Percentiles rank a stretch among this genome's conserved stretches.
These are phyloP conservation scores for Guadua angustifolia DNA, from an alignment of 176 grass and related monocot species.

Conservation along the genomic window DNA sequence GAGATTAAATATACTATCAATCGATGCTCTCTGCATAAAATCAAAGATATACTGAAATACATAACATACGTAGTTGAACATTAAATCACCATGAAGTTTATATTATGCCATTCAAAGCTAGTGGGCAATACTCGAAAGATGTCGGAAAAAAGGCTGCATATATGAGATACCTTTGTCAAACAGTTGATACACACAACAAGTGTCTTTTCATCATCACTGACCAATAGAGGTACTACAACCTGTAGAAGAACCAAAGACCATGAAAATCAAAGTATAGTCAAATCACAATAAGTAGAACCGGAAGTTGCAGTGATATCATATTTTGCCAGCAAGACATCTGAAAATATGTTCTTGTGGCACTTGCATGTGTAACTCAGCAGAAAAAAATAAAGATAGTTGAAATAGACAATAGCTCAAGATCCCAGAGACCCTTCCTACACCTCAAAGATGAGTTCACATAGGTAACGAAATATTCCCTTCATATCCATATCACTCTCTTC, in stretches of 20 bases:
- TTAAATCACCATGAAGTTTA: conserved; percentile 1
- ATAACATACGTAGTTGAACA: not conserved
- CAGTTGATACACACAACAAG: conserved; percentile 96
- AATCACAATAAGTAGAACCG: conserved; percentile 27
- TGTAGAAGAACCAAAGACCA: conserved; percentile 55
- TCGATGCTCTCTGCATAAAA: conserved; percentile 25
- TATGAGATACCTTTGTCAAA: conserved; percentile 92
- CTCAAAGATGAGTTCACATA: not conserved
- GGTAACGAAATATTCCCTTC: not conserved
- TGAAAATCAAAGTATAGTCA: conserved; percentile 32
- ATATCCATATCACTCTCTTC: conserved; percentile 5
- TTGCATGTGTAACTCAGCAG: not conserved
- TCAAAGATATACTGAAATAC: not conserved
- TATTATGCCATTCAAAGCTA: not conserved
- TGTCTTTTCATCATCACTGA: conserved; percentile 95
- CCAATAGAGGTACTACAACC: conserved; percentile 89
- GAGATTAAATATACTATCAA: conserved; percentile 18
- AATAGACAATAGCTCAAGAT: not conserved
- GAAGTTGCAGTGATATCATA: conserved; percentile 44
- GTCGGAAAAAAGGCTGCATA: conserved; percentile 17
- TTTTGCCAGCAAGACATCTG: conserved; percentile 90
- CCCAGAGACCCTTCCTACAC: not conserved
- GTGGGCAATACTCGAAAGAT: not conserved
- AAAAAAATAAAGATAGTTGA: not conserved
- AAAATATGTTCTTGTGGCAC: conserved; percentile 48